These are phyloP conservation scores for Curvularia hawaiiensis DNA, from an alignment of 2,329 filamentous ascomycete genomes.

Conservation along the genomic window DNA sequence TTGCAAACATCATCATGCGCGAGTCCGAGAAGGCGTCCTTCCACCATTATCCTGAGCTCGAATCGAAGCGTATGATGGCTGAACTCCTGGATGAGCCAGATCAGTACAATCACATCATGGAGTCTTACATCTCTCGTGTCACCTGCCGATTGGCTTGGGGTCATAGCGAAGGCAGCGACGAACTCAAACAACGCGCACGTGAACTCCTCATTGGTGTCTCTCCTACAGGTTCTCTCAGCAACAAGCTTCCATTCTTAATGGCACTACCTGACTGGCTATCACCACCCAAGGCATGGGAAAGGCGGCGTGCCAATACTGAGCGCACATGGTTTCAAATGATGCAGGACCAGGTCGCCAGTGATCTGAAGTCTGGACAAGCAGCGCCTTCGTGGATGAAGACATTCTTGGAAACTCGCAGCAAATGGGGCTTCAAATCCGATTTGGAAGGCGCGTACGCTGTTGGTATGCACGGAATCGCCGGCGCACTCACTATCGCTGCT, in stretches of 20 bases:
- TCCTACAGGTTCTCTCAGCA: constrained; percentile 52
- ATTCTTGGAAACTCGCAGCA: constrained; percentile 48
- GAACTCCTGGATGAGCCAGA: constrained; percentile 52
- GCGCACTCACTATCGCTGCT: constrained; percentile 53
- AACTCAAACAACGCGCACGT: constrained; percentile 54
- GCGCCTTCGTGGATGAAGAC: constrained; percentile 51
- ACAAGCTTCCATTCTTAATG: constrained; percentile 55
- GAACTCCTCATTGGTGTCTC: constrained; percentile 54
- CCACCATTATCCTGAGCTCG: constrained; percentile 52
- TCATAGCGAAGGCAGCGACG: constrained; percentile 51
- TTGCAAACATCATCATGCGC: constrained; percentile 54
- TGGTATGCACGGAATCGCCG: constrained; percentile 56
- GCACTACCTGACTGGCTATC: constrained; percentile 51
- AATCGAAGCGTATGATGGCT: constrained; percentile 52
- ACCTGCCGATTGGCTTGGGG: constrained; percentile 56
- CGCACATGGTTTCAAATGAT: constrained; percentile 52
- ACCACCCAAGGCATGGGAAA: constrained; percentile 53
- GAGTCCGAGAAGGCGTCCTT: constrained; percentile 49
- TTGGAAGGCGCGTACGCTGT: constrained; percentile 53
- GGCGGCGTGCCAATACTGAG: constrained; percentile 50
- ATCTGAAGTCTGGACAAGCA: constrained; percentile 43
- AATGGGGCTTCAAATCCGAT: constrained; percentile 51
- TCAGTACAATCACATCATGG: constrained; percentile 51
- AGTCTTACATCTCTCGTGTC: constrained; percentile 54
- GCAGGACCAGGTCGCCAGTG: constrained; percentile 49